Percentiles rank a stretch among this genome's conserved stretches.
These are phyloP conservation scores for Neoconidiobolus thromboides DNA, from an alignment of 371 early-diverging fungal species.

Conservation along the genomic window DNA sequence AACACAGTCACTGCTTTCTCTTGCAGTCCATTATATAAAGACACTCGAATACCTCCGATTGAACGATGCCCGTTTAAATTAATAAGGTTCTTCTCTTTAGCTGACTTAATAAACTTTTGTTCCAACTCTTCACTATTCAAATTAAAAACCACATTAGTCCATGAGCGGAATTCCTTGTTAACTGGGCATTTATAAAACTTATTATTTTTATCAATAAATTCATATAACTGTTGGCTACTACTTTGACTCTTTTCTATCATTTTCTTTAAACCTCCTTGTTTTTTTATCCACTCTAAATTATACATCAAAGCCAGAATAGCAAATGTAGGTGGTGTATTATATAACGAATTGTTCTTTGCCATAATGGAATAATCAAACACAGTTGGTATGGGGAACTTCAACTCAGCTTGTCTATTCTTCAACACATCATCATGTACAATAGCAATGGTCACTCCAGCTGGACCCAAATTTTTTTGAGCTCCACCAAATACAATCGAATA, in stretches of 20 bases:
- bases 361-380: constrained; percentile 76
- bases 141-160: constrained; percentile 84
- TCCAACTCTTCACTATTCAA: constrained; percentile 54
- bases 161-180: constrained; percentile 33
- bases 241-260: constrained; percentile 36
- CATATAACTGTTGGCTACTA: constrained; percentile 54
- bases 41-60: constrained; percentile 82
- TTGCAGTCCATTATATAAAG: constrained; percentile 61
- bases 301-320: constrained; percentile 77
- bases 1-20: too few relatives aligned
- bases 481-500: constrained; percentile 85
- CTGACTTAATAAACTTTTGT: constrained; percentile 48
- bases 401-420: constrained; percentile 10
- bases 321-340: constrained; percentile 93
- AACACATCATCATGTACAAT: constrained; percentile 81
- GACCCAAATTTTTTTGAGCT: constrained; percentile 95
- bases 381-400: constrained; percentile 32
- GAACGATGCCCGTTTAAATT: constrained; percentile 90
- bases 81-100: constrained; percentile 32
- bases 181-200: constrained; percentile 53
- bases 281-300: constrained; percentile 17
- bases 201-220: constrained; percentile 33
- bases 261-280: constrained; percentile 52
- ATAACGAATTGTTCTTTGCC: constrained; percentile 65
- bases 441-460: constrained; percentile 81